Base-by-base conservation (phyloP, 352 stramenopile genomes). In the Pythium aphanidermatum region DNA sequence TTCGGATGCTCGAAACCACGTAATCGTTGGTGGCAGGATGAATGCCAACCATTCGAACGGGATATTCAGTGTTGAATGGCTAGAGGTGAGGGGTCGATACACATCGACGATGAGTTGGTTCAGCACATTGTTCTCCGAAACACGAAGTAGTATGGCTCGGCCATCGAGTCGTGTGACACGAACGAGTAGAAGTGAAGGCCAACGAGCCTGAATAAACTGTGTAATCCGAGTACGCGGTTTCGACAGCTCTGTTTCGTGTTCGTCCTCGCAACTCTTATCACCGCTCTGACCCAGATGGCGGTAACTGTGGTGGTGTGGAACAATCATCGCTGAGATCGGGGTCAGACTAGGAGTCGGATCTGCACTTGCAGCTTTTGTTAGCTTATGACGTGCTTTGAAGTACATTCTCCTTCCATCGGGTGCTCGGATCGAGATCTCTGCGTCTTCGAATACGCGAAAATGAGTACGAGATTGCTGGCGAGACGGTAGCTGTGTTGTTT, bases 351-450 rank as follows among this genome's bases (percentile, higher is more conserved):
- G 6, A n/a, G n/a, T n/a, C n/a, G n/a, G n/a, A n/a, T n/a, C 11
- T 13, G 25, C 20, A 13, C n/a, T 16, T 14, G 41, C 9, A 5
- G n/a, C 13, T 0, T 19, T 33, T 3, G 11, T 4, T 27, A 36
- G 16, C 25, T 34, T 44, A 17, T 26, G 16, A 20, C 58, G 43
- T 23, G 54, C 46, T 34, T 67, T 70, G 44, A 73, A 78, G 32
- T 58, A 70, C 33, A 73, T 70, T 19, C 47, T 62, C 40, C 63
- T 68, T 10, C 68, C 68, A 30, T 79, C 64, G 10, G 45, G 47
- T 2, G 53, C 58, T 19, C 43, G 41, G 20, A 75, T 59, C 23
- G 55, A 38, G 5, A 79, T 20, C 12, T 79, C 60, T 1, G 68
- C 59, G 16, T 75, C 64, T 17, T 1, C 25, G 10, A 53, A 46